These are phyloP conservation scores for Mortierella sp. DNA, from an alignment of 371 early-diverging fungal genomes.

Conservation along the genomic window DNA sequence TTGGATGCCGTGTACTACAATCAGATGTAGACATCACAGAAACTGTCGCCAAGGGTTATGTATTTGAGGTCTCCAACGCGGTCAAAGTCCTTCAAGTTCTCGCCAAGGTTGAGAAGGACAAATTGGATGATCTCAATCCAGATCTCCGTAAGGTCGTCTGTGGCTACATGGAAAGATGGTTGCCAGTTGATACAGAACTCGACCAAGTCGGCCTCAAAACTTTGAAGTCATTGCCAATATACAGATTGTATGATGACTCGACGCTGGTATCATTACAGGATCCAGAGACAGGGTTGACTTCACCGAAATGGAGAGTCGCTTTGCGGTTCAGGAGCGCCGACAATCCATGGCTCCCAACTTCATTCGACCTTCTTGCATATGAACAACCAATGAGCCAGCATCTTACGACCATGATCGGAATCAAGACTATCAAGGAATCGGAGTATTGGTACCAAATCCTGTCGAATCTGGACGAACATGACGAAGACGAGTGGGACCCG, in stretches of 20 bases:
- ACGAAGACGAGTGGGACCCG: slow-evolving; percentile 14
- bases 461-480: background rate
- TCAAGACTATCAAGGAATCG: slow-evolving; percentile 4
- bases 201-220: background rate
- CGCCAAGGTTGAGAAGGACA: background rate
- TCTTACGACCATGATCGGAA: background rate
- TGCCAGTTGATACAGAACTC: background rate
- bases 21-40: background rate
- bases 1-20: slow-evolving; percentile 15
- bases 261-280: slow-evolving; percentile 1
- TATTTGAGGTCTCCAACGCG: slow-evolving; percentile 5
- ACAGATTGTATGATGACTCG: background rate
- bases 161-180: slow-evolving; percentile 1
- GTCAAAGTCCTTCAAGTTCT: background rate
- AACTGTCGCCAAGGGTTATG: background rate
- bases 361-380: slow-evolving; percentile 8
- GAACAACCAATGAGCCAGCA: slow-evolving; percentile 10
- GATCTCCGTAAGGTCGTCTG: background rate
- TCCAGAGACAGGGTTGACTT: no score
- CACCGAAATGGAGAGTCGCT: slow-evolving; percentile 5
- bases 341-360: slow-evolving; percentile 20
- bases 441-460: slow-evolving; percentile 26
- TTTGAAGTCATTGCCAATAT: slow-evolving; percentile 18
- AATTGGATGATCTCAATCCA: background rate
- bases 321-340: background rate